Evolutionary conservation across 2,329 filamentous ascomycete species (phyloP).

Genomic region (Pyricularia sp.): DNA sequence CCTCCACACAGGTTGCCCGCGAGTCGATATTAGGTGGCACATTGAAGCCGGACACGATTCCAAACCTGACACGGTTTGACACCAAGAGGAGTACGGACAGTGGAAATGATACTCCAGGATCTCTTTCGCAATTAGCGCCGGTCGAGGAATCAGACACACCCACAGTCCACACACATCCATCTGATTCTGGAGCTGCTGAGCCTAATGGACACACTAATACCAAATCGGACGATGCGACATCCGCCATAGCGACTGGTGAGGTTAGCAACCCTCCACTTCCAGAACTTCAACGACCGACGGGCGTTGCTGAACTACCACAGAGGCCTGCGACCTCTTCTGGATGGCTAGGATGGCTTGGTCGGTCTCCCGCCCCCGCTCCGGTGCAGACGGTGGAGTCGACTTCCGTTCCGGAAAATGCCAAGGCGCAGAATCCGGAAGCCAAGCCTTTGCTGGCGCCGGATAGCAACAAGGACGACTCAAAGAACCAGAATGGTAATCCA

Average conservation of each 20-base stretch:
- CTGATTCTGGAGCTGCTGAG: not conserved
- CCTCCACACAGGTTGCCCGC: conserved; percentile 50
- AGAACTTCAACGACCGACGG: conserved; percentile 7
- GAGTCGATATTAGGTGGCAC: conserved; percentile 53
- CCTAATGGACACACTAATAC: not conserved
- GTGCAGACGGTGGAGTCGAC: conserved; percentile 11
- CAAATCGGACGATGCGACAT: not conserved
- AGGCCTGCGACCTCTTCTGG: conserved; percentile 28
- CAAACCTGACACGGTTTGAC: conserved; percentile 44
- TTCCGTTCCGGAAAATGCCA: not conserved
- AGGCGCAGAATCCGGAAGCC: not conserved
- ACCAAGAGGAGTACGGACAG: conserved; percentile 23
- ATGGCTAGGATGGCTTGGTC: conserved; percentile 46
- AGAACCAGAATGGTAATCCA: not conserved
- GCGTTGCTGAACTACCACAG: conserved; percentile 2
- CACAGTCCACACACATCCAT: not conserved
- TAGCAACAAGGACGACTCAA: not conserved
- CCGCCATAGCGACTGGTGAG: not conserved
- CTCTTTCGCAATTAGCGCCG: not conserved
- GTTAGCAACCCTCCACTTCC: not conserved
- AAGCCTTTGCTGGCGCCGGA: not conserved
- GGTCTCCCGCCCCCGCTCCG: conserved; percentile 14
- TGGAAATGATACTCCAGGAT: not conserved
- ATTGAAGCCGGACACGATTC: conserved; percentile 30
- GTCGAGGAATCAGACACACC: not conserved